These are phyloP conservation scores for Beauveria sp. DNA, from an alignment of 2,329 filamentous ascomycete species.

Conservation along the genomic window DNA sequence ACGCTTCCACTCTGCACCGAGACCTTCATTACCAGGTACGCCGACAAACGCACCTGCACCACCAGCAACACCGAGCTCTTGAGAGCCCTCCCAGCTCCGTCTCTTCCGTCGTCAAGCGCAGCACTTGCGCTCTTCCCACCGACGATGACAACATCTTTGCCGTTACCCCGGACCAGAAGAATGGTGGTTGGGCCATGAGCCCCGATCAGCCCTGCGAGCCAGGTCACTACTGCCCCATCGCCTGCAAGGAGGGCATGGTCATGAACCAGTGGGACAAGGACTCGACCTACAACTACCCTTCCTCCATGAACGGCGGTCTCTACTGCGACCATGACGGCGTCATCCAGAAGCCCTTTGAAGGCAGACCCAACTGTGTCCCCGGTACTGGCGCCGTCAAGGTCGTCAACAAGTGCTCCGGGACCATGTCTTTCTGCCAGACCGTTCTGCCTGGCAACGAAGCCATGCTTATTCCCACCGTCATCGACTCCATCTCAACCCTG, in stretches of 20 bases:
- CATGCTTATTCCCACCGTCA: constrained; percentile 74
- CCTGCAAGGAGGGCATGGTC: constrained; percentile 67
- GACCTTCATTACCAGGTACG: constrained; percentile 26
- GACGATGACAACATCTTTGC: constrained; percentile 57
- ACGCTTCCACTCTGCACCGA: not conserved
- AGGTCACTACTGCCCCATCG: constrained; percentile 67
- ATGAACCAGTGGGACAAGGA: constrained; percentile 72
- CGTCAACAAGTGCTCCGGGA: constrained; percentile 55
- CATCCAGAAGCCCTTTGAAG: constrained; percentile 61
- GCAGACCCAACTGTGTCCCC: constrained; percentile 60
- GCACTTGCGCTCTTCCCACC: constrained; percentile 55
- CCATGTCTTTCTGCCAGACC: constrained; percentile 71
- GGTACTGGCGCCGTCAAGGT: constrained; percentile 59
- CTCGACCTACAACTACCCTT: constrained; percentile 60
- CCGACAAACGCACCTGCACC: constrained; percentile 27
- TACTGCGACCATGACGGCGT: constrained; percentile 62
- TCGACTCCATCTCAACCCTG: constrained; percentile 48
- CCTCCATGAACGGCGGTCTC: constrained; percentile 70
- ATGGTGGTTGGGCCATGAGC: constrained; percentile 75
- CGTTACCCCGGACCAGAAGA: constrained; percentile 55
- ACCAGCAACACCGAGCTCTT: constrained; percentile 17
- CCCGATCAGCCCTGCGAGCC: constrained; percentile 62
- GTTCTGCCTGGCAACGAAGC: constrained; percentile 72
- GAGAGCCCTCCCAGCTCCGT: constrained; percentile 13
- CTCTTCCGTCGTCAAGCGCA: constrained; percentile 42